Evolutionary conservation across 2,329 filamentous ascomycete species (phyloP).

Genomic region (Fusarium setosum): DNA sequence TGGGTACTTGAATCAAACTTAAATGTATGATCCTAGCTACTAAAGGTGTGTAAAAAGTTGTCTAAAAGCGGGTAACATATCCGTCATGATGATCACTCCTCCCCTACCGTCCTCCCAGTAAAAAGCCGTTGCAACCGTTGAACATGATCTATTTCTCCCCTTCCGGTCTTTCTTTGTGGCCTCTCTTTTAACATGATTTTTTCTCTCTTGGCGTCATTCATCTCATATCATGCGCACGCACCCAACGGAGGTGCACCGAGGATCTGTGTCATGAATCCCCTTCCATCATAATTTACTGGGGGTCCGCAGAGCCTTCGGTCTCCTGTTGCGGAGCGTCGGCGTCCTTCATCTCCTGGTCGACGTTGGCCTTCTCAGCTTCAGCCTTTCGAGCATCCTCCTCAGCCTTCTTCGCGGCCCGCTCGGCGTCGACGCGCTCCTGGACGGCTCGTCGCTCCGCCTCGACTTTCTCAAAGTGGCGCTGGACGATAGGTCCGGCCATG

Average conservation of each 20-base stretch:
- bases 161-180: conserved; percentile 13
- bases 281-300: conserved; percentile 46
- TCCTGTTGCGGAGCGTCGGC: conserved; percentile 66
- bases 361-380: conserved; percentile 61
- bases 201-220: conserved; percentile 41
- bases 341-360: conserved; percentile 74
- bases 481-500: conserved; percentile 89
- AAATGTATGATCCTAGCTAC: conserved; percentile 43
- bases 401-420: conserved; percentile 80
- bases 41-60: conserved; percentile 43
- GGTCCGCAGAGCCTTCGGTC: conserved; percentile 55
- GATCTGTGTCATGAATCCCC: conserved; percentile 1
- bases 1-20: conserved; percentile 38
- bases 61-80: conserved; percentile 46
- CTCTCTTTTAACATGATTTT: conserved; percentile 33
- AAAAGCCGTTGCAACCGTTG: conserved; percentile 42
- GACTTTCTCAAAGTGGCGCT: conserved; percentile 95
- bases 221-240: conserved; percentile 33
- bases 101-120: conserved; percentile 25
- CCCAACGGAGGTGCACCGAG: not conserved
- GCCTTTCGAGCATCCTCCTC: conserved; percentile 67
- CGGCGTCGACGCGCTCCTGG: conserved; percentile 81
- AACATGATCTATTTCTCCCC: conserved; percentile 35
- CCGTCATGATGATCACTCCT: conserved; percentile 45
- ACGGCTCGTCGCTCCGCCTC: conserved; percentile 85